A percentile compares a stretch with the other conserved stretches of the same genome.
Conservation (phyloP, 805 yeast species). For the Maudiozyma pseudohumilis region DNA sequence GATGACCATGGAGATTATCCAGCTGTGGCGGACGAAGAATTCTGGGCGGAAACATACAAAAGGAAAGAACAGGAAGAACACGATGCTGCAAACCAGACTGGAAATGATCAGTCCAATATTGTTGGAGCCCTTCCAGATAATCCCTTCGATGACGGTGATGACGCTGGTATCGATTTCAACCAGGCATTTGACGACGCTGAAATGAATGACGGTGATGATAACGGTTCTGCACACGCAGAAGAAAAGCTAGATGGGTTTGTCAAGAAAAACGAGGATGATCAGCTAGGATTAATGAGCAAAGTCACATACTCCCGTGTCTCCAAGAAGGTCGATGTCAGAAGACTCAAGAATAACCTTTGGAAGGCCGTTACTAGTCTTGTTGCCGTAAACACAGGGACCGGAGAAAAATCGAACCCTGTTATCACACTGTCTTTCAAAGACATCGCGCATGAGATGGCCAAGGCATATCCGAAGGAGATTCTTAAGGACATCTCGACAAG, state of each 20-base stretch:
- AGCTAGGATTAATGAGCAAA: constrained; percentile 10
- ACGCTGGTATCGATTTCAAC: constrained; percentile 28
- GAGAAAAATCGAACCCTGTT: constrained; percentile 9
- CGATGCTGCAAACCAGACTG: constrained; percentile 17
- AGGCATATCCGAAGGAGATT: constrained; percentile 46
- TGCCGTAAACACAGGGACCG: constrained; percentile 1
- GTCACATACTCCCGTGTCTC: constrained; percentile 62
- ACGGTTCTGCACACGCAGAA: constrained; percentile 7
- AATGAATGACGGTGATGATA: constrained; percentile 16
- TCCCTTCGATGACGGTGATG: constrained; percentile 30
- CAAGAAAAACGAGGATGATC: constrained; percentile 1
- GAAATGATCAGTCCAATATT: constrained; percentile 23
- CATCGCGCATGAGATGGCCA: constrained; percentile 40
- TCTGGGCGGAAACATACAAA: constrained; percentile 60
- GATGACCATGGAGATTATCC: constrained; percentile 15
- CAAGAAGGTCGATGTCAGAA: constrained; percentile 67
- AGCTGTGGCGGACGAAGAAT: constrained; percentile 51
- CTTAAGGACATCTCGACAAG: constrained; percentile 69
- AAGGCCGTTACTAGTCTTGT: constrained; percentile 32
- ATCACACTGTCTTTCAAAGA: constrained; percentile 30
- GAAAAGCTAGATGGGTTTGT: too few species aligned
- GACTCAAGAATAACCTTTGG: constrained; percentile 72
- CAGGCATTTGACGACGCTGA: constrained; percentile 27
- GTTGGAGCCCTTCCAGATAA: constrained; percentile 23
- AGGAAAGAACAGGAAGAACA: constrained; percentile 32